Evolutionary conservation across 179 eudicot genomes (phyloP).

Genomic region (Spergularia azorica): DNA sequence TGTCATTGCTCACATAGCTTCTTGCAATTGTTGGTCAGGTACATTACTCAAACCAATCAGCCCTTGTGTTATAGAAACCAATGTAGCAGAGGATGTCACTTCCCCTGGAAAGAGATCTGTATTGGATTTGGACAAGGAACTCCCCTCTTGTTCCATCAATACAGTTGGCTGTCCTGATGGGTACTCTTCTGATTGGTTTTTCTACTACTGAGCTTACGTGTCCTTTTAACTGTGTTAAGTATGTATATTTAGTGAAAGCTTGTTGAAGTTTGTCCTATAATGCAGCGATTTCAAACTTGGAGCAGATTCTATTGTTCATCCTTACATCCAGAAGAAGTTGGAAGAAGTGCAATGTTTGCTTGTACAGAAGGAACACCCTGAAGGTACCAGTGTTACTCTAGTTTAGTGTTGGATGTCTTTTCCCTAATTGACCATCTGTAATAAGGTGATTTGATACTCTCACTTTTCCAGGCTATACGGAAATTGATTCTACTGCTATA

Average conservation of each 20-base stretch:
- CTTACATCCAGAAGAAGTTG: slow-evolving; percentile 49
- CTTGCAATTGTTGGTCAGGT: slow-evolving; percentile 22
- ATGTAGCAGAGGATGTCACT: slow-evolving; percentile 38
- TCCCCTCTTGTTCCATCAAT: slow-evolving; percentile 35
- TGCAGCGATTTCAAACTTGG: slow-evolving; percentile 52
- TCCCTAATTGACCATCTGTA: not conserved
- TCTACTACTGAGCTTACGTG: not conserved
- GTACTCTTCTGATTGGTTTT: slow-evolving; percentile 26
- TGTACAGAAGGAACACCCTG: slow-evolving; percentile 19
- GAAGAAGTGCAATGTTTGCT: slow-evolving; percentile 43
- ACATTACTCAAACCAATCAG: slow-evolving; percentile 26
- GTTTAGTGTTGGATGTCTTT: not conserved
- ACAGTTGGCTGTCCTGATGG: slow-evolving; percentile 22
- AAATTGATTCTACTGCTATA: slow-evolving; percentile 30
- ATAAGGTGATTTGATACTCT: slow-evolving; percentile 25
- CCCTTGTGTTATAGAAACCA: slow-evolving; percentile 33
- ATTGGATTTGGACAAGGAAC: slow-evolving; percentile 37
- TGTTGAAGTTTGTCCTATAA: slow-evolving; percentile 8
- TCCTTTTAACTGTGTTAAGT: not conserved
- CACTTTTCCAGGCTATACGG: slow-evolving; percentile 42
- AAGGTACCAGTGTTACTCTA: slow-evolving; percentile 44
- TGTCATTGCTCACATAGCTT: not conserved
- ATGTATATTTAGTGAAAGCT: not conserved
- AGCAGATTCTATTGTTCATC: slow-evolving; percentile 57
- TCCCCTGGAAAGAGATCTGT: slow-evolving; percentile 33